phyloP scores from a whole-genome alignment of 805 yeast genomes.

The Saccharomycopsis fibuligera region DNA sequence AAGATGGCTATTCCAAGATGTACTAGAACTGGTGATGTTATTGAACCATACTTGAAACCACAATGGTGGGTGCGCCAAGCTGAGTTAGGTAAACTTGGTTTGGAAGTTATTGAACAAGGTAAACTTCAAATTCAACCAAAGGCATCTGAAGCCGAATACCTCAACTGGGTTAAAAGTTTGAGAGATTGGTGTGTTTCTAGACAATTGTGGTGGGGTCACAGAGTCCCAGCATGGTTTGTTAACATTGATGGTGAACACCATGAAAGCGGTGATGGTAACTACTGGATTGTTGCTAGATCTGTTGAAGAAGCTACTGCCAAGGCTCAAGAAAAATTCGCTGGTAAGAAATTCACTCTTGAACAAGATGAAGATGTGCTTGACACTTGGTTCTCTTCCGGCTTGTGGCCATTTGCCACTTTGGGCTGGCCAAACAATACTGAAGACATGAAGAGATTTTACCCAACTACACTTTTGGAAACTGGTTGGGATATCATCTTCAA shows the following conservation, averaged over 20 bases:
- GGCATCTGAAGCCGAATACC: constrained; percentile 86
- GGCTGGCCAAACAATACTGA: constrained; percentile 87
- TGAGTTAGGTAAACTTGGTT: constrained; percentile 83
- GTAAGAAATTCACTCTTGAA: constrained; percentile 61
- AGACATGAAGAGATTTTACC: constrained; percentile 75
- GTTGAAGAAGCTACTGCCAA: constrained; percentile 78
- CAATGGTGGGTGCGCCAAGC: constrained; percentile 98
- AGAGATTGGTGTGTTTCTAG: constrained; percentile 99
- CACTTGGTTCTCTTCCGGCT: constrained; percentile 97
- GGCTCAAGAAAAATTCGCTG: constrained; percentile 71
- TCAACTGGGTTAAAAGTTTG: constrained; percentile 90
- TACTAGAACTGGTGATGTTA: constrained; percentile 93
- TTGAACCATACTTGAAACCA: constrained; percentile 95
- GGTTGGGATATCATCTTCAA: constrained; percentile 99
- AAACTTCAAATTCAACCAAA: constrained; percentile 78
- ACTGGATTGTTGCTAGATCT: constrained; percentile 89
- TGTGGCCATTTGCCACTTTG: constrained; percentile 95
- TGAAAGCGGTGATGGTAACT: constrained; percentile 54
- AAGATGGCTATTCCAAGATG: constrained; percentile 94
- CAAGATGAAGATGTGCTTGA: constrained; percentile 98
- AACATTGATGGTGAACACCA: constrained; percentile 60
- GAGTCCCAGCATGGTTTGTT: constrained; percentile 93
- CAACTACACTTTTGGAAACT: constrained; percentile 92
- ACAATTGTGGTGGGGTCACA: constrained; percentile 90
- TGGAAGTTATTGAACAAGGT: constrained; percentile 78